phyloP scores from a whole-genome alignment of 768 basidiomycete genomes.

The Boletus tylopilopsis region DNA sequence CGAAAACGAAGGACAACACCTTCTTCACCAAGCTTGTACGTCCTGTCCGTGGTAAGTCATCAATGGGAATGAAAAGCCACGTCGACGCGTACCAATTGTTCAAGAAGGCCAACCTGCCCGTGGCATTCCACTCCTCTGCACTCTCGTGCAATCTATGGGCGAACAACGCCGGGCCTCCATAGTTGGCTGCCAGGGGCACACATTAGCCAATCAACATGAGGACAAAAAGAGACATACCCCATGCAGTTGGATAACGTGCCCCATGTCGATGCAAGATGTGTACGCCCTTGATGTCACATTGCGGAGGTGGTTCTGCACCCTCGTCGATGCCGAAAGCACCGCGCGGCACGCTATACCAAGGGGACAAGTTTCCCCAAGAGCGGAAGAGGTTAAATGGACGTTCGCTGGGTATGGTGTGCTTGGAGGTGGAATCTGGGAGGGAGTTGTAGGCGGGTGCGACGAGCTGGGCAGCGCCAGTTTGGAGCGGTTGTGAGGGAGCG shows the following conservation, averaged over 20 bases:
- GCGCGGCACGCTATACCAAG: conserved; percentile 75
- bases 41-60: conserved; percentile 43
- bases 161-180: conserved; percentile 60
- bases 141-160: conserved; percentile 51
- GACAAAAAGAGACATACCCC: conserved; percentile 40
- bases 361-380: conserved; percentile 82
- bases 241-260: conserved; percentile 67
- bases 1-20: conserved; percentile 33
- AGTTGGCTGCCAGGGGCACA: conserved; percentile 39
- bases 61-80: conserved; percentile 5
- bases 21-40: conserved; percentile 88
- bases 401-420: conserved; percentile 11
- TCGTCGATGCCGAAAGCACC: conserved; percentile 72
- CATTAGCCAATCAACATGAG: neutral
- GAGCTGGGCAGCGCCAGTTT: conserved; percentile 65
- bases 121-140: conserved; percentile 59
- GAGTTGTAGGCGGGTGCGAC: conserved; percentile 41
- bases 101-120: conserved; percentile 68
- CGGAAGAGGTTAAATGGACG: conserved; percentile 62
- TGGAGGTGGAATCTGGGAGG: conserved; percentile 19
- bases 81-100: conserved; percentile 63
- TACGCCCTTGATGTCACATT: conserved; percentile 67
- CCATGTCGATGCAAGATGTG: conserved; percentile 84
- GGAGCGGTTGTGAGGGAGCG: conserved; percentile 74
- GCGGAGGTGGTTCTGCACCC: conserved; percentile 62